Evolutionary conservation across 176 grass and related monocot species (phyloP).

Genomic region (Metroxylon sagu): DNA sequence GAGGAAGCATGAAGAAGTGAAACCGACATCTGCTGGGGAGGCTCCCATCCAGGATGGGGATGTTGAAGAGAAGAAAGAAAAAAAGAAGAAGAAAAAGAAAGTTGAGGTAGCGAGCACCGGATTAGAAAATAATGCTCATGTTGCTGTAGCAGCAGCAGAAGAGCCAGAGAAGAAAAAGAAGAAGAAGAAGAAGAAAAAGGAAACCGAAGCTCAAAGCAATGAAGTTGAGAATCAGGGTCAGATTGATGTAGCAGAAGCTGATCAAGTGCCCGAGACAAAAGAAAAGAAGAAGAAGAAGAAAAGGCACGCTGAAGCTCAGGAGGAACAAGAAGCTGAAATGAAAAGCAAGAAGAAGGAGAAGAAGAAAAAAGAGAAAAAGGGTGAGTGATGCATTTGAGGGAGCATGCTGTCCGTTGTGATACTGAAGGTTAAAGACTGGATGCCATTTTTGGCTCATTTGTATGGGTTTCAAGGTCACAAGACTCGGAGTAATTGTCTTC

Average conservation of each 20-base stretch:
- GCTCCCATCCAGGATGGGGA: not conserved
- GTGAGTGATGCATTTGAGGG: not conserved
- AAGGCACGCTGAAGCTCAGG: slow-evolving; percentile 23
- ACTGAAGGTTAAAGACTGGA: too few species aligned
- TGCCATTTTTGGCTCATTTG: too few species aligned
- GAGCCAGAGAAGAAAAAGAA: slow-evolving; percentile 31
- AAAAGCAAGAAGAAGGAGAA: slow-evolving; percentile 7
- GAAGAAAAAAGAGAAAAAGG: slow-evolving; percentile 11
- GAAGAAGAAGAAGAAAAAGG: slow-evolving; percentile 30
- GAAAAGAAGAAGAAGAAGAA: slow-evolving; percentile 63
- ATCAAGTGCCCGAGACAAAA: slow-evolving; percentile 19
- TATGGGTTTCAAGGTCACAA: too few species aligned
- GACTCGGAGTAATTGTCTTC: too few species aligned
- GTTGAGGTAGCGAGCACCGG: not conserved
- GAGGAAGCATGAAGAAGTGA: slow-evolving; percentile 43
- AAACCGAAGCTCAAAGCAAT: not conserved
- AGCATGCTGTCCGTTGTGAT: too few species aligned
- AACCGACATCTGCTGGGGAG: not conserved
- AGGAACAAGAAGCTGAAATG: not conserved
- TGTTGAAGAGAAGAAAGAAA: slow-evolving; percentile 3
- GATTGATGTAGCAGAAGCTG: not conserved
- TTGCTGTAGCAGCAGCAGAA: slow-evolving; percentile 7
- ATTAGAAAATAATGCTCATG: not conserved
- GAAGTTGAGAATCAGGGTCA: slow-evolving; percentile 1
- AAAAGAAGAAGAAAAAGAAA: slow-evolving; percentile 41